phyloP scores from a whole-genome alignment of 1,284 basidiomycete genomes.

The Moniliophthora roreri region DNA sequence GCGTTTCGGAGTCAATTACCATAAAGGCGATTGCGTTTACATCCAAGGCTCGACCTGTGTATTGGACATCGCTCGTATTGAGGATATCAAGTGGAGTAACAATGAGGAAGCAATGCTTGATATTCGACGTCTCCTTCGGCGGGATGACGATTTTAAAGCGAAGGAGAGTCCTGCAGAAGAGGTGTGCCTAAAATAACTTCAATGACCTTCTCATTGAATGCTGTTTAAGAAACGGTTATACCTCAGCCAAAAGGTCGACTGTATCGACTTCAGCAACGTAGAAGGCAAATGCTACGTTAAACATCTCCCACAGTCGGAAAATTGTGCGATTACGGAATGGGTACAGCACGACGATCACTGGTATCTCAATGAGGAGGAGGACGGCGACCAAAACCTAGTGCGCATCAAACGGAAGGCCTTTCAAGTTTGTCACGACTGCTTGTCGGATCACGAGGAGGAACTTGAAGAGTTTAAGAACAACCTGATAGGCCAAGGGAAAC shows the following conservation, averaged over 20 bases:
- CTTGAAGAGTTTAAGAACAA: slow-evolving; percentile 30
- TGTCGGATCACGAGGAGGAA: slow-evolving; percentile 25
- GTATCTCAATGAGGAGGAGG: slow-evolving; percentile 41
- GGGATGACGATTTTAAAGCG: slow-evolving; percentile 36
- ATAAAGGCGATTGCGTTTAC: slow-evolving; percentile 61
- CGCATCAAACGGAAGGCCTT: slow-evolving; percentile 29
- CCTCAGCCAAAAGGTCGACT: slow-evolving; percentile 26
- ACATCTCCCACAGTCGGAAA: slow-evolving; percentile 24
- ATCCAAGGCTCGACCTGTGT: slow-evolving; percentile 34
- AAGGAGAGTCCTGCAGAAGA: not conserved
- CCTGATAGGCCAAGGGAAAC: slow-evolving; percentile 35
- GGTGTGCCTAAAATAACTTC: too few species aligned
- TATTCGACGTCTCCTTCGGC: slow-evolving; percentile 40
- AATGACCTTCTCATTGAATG: not conserved
- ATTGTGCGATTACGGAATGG: slow-evolving; percentile 44
- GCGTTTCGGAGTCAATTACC: slow-evolving; percentile 45
- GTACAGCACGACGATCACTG: slow-evolving; percentile 51
- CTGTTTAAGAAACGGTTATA: slow-evolving; percentile 45
- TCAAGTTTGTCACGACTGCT: slow-evolving; percentile 37
- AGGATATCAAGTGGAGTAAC: slow-evolving; percentile 28
- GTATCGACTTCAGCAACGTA: slow-evolving; percentile 35
- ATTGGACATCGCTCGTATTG: slow-evolving; percentile 56
- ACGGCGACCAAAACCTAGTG: slow-evolving; percentile 26
- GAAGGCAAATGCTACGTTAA: slow-evolving; percentile 48
- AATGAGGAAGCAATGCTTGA: slow-evolving; percentile 27